Base-by-base conservation (phyloP, 495 filamentous ascomycete species). In the Neurospora sp. region DNA sequence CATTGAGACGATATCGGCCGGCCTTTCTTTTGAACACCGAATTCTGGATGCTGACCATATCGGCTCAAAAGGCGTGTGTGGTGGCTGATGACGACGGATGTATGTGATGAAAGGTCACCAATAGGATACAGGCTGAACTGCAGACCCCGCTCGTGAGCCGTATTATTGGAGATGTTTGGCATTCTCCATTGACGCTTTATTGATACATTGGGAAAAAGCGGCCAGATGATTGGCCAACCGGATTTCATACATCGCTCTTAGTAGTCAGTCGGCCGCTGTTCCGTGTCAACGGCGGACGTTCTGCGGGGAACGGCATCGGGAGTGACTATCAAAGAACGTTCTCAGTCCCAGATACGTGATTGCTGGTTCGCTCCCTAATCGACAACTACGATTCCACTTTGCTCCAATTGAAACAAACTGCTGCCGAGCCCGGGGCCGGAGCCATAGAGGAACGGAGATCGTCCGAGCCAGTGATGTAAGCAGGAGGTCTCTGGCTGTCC, bases 111-210 rank as follows among this genome's bases (percentile, higher is more conserved):
- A 38, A 69, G 49, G 11, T 23, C 37, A 39, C 62, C 74, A 74
- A 77, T 77, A 23, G 35, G 35, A 73, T 70, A 75, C 66, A 71
- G 74, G 23, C 72, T 75, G 74, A 78, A 78, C 72, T 76, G 74
- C 74, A 74, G 73, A 74, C 76, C 74, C 71, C 71, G 75, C 77
- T 72, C 74, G n/a, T 62, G 23, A 76, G 70, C 72, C 72, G 76
- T 44, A 41, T 72, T 62, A 42, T 71, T 73, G 73, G 42, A 2
- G 6, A 72, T 72, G 16, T n/a, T n/a, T n/a, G n/a, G n/a, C n/a
- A n/a, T n/a, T n/a, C n/a, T n/a, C n/a, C n/a, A n/a, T n/a, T n/a
- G n/a, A n/a, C n/a, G n/a, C n/a, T n/a, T n/a, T n/a, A n/a, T n/a
- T n/a, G n/a, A n/a, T n/a, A n/a, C n/a, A n/a, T n/a, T n/a, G n/a